Evolutionary conservation across 768 basidiomycete species (phyloP).

Genomic region (Rhodocollybia butyracea): DNA sequence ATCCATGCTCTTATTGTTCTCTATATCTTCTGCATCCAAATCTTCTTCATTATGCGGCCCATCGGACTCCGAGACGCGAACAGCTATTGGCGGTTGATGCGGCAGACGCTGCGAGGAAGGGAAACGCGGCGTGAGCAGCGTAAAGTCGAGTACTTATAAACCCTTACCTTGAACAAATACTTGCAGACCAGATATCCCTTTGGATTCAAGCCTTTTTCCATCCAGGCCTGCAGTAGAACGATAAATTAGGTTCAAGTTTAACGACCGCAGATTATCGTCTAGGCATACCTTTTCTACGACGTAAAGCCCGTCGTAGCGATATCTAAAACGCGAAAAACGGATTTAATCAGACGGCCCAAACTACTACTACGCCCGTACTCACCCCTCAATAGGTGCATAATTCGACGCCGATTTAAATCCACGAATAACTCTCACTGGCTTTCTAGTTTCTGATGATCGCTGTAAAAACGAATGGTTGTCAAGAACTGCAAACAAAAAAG

Average conservation of each 20-base stretch:
- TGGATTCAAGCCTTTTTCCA: conserved; percentile 64
- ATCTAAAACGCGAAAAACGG: conserved; percentile 43
- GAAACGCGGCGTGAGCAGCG: neutral
- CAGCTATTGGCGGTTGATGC: conserved; percentile 50
- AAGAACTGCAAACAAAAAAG: no score
- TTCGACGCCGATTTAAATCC: conserved; percentile 73
- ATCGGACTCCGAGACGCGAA: conserved; percentile 19
- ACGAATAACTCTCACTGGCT: conserved; percentile 84
- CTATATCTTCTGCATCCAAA: neutral
- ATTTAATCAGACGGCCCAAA: neutral
- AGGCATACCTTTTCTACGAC: conserved; percentile 62
- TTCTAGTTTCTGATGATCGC: conserved; percentile 75
- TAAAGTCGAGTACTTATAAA: no score
- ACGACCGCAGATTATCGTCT: neutral
- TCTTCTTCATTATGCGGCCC: no score
- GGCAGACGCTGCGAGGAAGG: conserved; percentile 42
- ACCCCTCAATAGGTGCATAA: conserved; percentile 83
- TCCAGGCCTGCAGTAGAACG: conserved; percentile 54
- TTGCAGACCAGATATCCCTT: conserved; percentile 81
- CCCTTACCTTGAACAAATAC: conserved; percentile 72
- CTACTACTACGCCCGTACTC: neutral
- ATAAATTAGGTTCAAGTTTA: conserved; percentile 1
- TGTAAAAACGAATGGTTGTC: no score
- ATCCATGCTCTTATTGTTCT: no score
- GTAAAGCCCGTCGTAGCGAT: conserved; percentile 91